A percentile compares a stretch with the other conserved stretches of the same genome.
Evolutionary conservation across 108 stramenopile genomes (phyloP).

Genomic region (Cyclostephanos tholiformis): DNA sequence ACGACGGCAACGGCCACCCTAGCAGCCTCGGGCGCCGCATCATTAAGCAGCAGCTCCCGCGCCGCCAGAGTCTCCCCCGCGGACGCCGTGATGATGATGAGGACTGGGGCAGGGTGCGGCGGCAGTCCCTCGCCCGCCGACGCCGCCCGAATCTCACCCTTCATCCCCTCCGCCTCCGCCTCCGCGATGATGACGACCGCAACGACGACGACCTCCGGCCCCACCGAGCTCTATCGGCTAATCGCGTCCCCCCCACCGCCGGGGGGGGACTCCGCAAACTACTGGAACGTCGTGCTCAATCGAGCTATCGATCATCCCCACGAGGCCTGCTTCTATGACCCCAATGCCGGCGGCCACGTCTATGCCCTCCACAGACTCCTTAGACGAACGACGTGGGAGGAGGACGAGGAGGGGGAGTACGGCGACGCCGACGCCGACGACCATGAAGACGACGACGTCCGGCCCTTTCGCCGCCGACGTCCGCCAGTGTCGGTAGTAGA

Average conservation of each 20-base stretch:
- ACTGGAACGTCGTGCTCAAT: constrained; percentile 25
- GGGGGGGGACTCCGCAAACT: background rate
- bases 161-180: background rate
- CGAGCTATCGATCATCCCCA: constrained; percentile 30
- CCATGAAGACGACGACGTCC: background rate
- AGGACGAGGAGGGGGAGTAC: background rate
- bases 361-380: constrained; percentile 40
- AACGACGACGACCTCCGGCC: constrained; percentile 10
- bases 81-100: background rate
- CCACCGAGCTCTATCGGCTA: constrained; percentile 34
- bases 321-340: constrained; percentile 42
- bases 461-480: constrained; percentile 6
- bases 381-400: constrained; percentile 7
- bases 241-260: constrained; percentile 24
- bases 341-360: constrained; percentile 41
- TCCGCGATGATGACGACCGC: background rate
- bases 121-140: background rate
- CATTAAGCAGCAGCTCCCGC: background rate
- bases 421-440: background rate
- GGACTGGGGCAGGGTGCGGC: too few species aligned
- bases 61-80: background rate
- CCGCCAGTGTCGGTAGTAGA: constrained; percentile 70
- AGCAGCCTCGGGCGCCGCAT: background rate
- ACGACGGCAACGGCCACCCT: background rate
- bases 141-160: background rate